Percentiles rank a stretch among this genome's conserved stretches.
Conservation (phyloP, 371 early-diverging fungal genomes). For the Apophysomyces trapeziformis region DNA sequence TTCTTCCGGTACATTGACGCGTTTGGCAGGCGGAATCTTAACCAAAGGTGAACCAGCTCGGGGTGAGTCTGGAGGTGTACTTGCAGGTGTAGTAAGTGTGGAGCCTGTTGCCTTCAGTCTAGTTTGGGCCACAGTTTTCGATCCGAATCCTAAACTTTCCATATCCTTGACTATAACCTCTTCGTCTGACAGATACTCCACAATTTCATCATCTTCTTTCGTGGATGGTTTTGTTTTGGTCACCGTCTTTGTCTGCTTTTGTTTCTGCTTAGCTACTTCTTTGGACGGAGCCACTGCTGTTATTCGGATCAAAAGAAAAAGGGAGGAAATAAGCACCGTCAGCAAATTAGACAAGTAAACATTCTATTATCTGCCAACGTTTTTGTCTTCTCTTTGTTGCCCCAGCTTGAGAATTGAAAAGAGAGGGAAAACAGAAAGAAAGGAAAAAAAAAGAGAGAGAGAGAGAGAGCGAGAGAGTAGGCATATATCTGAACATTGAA, state of each 20-base stretch:
- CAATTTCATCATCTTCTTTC: constrained; percentile 39
- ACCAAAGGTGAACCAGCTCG: constrained; percentile 39
- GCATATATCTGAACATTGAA: background rate
- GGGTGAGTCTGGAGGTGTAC: constrained; percentile 22
- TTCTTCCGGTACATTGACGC: constrained; percentile 77
- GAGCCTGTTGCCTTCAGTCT: constrained; percentile 12
- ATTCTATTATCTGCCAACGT: background rate
- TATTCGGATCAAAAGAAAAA: constrained; percentile 4
- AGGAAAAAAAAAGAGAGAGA: no score
- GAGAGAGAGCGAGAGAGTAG: background rate
- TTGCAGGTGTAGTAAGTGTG: constrained; percentile 16
- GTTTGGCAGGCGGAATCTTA: constrained; percentile 51
- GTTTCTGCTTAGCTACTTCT: constrained; percentile 8
- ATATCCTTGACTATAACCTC: constrained; percentile 55
- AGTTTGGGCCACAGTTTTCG: constrained; percentile 14
- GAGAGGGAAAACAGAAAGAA: background rate
- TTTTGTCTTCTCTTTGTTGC: constrained; percentile 7
- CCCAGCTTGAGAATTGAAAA: constrained; percentile 15
- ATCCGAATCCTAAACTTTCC: constrained; percentile 52
- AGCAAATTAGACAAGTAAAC: background rate
- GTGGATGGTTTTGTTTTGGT: constrained; percentile 11
- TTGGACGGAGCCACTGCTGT: constrained; percentile 1
- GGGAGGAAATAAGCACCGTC: background rate
- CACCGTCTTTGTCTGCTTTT: constrained; percentile 10
- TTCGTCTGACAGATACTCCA: constrained; percentile 53